These are phyloP conservation scores for Citrus reticulata DNA, from an alignment of 345 rosid genomes.

Conservation along the genomic window DNA sequence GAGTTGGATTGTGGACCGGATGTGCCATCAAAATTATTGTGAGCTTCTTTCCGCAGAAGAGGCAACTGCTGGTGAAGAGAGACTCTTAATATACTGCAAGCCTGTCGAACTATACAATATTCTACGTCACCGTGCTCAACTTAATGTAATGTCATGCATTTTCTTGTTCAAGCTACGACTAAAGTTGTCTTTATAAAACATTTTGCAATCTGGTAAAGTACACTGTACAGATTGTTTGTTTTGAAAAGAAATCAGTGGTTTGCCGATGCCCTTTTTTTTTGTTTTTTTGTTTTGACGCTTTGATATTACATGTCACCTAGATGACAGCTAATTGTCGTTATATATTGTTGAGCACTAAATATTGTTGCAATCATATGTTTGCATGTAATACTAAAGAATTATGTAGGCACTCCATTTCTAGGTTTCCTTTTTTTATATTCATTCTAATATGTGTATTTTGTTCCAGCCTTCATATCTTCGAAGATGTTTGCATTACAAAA, in stretches of 20 bases:
- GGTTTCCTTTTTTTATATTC: background rate
- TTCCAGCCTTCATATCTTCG: constrained; percentile 73
- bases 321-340: background rate
- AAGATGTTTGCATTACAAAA: constrained; percentile 66
- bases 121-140: constrained; percentile 53
- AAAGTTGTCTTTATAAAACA: background rate
- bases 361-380: background rate
- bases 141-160: constrained; percentile 41
- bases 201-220: background rate
- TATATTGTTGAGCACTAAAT: background rate
- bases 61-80: constrained; percentile 61
- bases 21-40: constrained; percentile 72
- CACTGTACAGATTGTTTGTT: background rate
- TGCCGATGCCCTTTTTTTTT: background rate
- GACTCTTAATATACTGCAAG: constrained; percentile 70
- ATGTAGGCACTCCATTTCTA: background rate
- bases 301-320: background rate
- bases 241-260: background rate
- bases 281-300: background rate
- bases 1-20: constrained; percentile 24
- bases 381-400: background rate
- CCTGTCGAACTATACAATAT: constrained; percentile 80
- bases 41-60: constrained; percentile 60
- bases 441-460: constrained; percentile 4
- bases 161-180: constrained; percentile 1